Evolutionary conservation across 2,329 filamentous ascomycete species (phyloP), one percentile per base, ranked within the genome.

Genomic region (Sporothrix curviconia): DNA sequence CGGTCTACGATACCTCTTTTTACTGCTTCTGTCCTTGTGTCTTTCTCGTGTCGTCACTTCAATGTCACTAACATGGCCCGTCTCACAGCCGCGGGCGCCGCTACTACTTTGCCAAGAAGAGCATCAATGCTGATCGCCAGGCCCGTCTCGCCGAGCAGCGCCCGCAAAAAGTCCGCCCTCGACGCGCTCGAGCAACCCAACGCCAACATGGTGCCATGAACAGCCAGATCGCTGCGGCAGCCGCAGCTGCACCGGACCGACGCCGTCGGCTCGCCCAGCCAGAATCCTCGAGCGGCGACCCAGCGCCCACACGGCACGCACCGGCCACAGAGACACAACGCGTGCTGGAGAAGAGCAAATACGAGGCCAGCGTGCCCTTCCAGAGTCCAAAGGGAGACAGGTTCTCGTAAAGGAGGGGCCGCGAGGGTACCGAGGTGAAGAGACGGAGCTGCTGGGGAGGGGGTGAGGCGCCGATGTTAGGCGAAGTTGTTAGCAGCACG

Each of bases 51-150:
- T 40, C 34, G 15, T 28, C 53, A 11, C 17, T 37, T 11, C 6
- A 32, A 11, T 11, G 5, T n/a, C 28, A 15, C 49, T 55, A 43
- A 37, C 44, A 2, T 17, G 6, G 22, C 11, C 15, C 60, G 32
- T 64, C 60, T 25, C 54, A 8, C 68, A 91, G 90, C 92, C 64
- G 94, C 92, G 68, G 94, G 84, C 63, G 89, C 87, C 62, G 91
- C 92, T 99, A 97, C 79, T 91, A 89, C 77, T 96, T 96, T 71
- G 94, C 94, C 63, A 99, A 99, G 80, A 82, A 84, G 69, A 86
- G 86, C 71, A 95, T 99, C 80, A 96, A 96, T 70, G 89, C 89
- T 65, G 91, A 96, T 73, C 89, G 92, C 63, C 79, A 82, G 60
- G 77, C 83, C 60, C 84, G 89, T 66, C 82, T 87, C 63, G 81